These are phyloP conservation scores for Lactarius sp. DNA, from an alignment of 768 basidiomycete species.

Conservation along the genomic window DNA sequence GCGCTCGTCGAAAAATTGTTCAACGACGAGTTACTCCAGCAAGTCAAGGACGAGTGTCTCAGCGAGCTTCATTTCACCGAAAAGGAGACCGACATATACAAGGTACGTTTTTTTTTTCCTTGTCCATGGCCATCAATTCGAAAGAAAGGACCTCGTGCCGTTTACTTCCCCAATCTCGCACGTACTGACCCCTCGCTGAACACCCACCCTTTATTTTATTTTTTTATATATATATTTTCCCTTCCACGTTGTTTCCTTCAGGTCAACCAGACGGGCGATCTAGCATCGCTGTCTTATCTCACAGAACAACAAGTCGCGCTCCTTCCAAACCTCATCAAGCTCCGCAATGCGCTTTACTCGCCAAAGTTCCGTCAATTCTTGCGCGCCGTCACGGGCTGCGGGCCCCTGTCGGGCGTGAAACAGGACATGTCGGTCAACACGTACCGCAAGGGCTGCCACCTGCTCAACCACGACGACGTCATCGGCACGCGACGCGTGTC, in stretches of 20 bases:
- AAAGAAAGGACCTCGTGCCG: too few relatives aligned
- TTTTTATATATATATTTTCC: neutral
- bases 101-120: conserved; percentile 42
- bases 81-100: conserved; percentile 99
- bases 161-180: too few relatives aligned
- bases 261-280: conserved; percentile 97
- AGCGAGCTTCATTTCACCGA: conserved; percentile 76
- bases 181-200: neutral
- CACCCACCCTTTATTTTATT: neutral
- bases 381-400: conserved; percentile 85
- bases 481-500: conserved; percentile 91
- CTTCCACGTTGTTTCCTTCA: conserved; percentile 30
- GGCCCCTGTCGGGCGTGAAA: conserved; percentile 83
- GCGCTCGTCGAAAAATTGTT: conserved; percentile 77
- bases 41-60: conserved; percentile 81
- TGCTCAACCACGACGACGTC: conserved; percentile 98
- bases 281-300: conserved; percentile 88
- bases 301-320: conserved; percentile 69
- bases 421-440: conserved; percentile 95
- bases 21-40: conserved; percentile 72
- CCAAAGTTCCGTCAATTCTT: conserved; percentile 75
- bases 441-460: conserved; percentile 87
- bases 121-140: too few relatives aligned
- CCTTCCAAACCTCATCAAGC: conserved; percentile 71
- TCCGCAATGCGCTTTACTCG: conserved; percentile 92